Base-by-base conservation (phyloP, 345 rosid genomes). In the Citrus unshiu region DNA sequence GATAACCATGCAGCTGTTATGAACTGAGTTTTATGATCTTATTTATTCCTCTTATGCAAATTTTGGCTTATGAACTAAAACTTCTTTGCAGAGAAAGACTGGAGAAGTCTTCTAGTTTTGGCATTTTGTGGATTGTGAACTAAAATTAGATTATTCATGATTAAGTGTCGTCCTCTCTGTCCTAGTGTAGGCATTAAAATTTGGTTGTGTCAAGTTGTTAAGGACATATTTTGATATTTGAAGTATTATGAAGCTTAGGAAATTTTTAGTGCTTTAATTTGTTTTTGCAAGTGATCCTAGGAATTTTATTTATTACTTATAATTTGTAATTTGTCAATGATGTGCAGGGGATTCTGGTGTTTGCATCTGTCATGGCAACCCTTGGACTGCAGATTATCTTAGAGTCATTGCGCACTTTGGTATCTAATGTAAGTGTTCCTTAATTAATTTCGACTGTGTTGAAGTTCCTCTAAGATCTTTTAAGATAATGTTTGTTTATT, bases 311-410 rank as follows among this genome's bases (percentile, higher is more conserved):
- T 30, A 3, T 64, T 62, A 1, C 30, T 68, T 49, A 54, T 49
- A 59, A 72, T 49, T 9, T 18, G 22, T 22, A 35, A 73, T 66
- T 72, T 70, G 37, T 62, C 58, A 72, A 64, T 78, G 68, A 54
- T 83, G 12, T 70, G 82, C 90, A 96, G 99, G 99, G 99, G 59
- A 93, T 96, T 84, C 97, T 96, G 76, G 99, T 96, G 68, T 96
- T 96, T 88, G 99, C 99, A 76, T 96, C 98, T 71, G 98, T 94
- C 70, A 96, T 96, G 99, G 99, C 99, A 70, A 96, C 99, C 79
- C 93, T 96, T 76, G 99, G 99, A 64, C 87, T 96, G 86, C 98
- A 96, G 85, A 96, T 96, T 74, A 96, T 96, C 82, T 81, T 94
- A 92, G 99, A 96, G 88, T 96, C 98, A 29, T 40, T 86, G 9